Conservation (phyloP, 768 basidiomycete genomes). For the Kwoniella botswanensis region DNA sequence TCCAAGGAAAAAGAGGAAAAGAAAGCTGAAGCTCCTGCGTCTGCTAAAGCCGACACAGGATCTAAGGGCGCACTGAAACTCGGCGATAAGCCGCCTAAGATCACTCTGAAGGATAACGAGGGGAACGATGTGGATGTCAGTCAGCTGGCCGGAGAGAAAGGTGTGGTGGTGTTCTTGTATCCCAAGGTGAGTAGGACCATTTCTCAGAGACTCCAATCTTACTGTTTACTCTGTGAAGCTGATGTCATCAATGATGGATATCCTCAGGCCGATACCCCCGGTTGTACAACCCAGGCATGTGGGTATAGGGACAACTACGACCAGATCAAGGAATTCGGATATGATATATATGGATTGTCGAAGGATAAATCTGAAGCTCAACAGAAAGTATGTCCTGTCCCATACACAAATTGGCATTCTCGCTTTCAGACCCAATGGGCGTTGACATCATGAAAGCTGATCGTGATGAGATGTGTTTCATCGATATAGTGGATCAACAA, state of each 20-base stretch:
- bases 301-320: conserved; percentile 83
- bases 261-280: conserved; percentile 58
- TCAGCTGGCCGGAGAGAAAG: conserved; percentile 67
- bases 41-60: conserved; percentile 45
- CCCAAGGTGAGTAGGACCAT: conserved; percentile 50
- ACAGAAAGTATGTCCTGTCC: conserved; percentile 66
- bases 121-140: conserved; percentile 75
- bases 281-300: conserved; percentile 92
- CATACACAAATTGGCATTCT: no score
- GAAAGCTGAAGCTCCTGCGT: conserved; percentile 47
- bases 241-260: not conserved
- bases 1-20: conserved; percentile 31
- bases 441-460: not conserved
- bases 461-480: conserved; percentile 15
- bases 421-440: no score
- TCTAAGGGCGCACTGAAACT: conserved; percentile 63
- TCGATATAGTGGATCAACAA: conserved; percentile 58
- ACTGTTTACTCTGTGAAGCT: not conserved
- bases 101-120: conserved; percentile 82
- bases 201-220: not conserved
- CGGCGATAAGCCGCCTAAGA: conserved; percentile 74
- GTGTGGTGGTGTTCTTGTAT: conserved; percentile 68
- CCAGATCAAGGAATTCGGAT: conserved; percentile 72
- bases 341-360: conserved; percentile 78
- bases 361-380: conserved; percentile 66